Percentiles rank a stretch among this genome's conserved stretches.
phyloP scores from a whole-genome alignment of 2,329 filamentous ascomycete genomes.

The Xylaria sp. region DNA sequence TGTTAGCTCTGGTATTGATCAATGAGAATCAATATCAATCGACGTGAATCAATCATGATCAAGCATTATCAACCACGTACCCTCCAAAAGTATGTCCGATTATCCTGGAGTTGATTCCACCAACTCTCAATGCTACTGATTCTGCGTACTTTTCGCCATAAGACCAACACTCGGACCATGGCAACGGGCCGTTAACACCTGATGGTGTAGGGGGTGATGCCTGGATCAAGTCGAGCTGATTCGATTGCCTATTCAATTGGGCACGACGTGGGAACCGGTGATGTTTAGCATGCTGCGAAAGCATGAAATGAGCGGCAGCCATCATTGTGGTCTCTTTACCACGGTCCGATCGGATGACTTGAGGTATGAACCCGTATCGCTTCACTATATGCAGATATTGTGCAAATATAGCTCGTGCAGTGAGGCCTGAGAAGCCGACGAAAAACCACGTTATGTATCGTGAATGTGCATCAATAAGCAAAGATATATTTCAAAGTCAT shows the following conservation, averaged over 20 bases:
- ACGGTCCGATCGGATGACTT: no score
- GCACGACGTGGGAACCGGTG: neutral
- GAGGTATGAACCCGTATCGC: neutral
- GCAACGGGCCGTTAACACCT: neutral
- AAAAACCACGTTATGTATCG: no score
- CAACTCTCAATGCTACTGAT: neutral
- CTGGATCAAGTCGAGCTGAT: no score
- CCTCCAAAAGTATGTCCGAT: neutral
- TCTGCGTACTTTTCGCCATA: neutral
- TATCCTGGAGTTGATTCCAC: neutral
- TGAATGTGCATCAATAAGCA: no score
- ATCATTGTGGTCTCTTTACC: no score
- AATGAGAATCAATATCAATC: no score
- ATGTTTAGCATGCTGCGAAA: no score
- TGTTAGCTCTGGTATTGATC: no score
- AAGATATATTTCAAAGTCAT: neutral
- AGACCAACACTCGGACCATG: neutral
- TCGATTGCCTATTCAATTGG: neutral
- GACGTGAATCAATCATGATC: no score
- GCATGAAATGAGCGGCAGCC: no score
- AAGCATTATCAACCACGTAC: neutral
- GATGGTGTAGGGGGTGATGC: no score
- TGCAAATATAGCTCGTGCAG: neutral
- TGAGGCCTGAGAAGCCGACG: no score
- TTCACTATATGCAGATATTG: neutral